Conservation (phyloP, 2,329 filamentous ascomycete genomes). For the Sporothrix luriei region DNA sequence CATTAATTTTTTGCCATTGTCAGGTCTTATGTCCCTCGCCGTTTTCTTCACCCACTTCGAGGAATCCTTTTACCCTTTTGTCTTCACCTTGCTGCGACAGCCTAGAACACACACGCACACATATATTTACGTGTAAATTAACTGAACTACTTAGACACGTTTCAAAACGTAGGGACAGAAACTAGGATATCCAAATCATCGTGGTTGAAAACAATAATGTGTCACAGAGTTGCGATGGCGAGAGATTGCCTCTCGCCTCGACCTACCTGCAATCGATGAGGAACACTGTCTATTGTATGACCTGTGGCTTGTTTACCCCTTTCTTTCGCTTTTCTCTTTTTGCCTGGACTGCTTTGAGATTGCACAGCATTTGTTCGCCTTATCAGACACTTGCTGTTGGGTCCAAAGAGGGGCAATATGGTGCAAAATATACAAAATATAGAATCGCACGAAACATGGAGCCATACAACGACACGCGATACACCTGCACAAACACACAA, state of each 20-base stretch:
- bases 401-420: constrained; percentile 1
- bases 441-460: not conserved
- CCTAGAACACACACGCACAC: too few relatives aligned
- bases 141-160: not conserved
- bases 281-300: too few relatives aligned
- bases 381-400: constrained; percentile 1
- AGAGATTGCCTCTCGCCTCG: not conserved
- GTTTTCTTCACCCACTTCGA: not conserved
- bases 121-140: too few relatives aligned
- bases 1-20: not conserved
- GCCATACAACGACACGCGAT: not conserved
- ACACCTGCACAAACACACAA: not conserved
- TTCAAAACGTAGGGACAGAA: too few relatives aligned
- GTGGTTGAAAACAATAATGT: not conserved
- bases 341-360: not conserved
- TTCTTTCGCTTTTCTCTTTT: not conserved
- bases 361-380: not conserved
- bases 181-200: not conserved
- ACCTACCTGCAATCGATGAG: too few relatives aligned
- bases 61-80: not conserved
- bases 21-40: not conserved
- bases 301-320: not conserved
- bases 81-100: constrained; percentile 10
- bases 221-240: not conserved
- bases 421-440: not conserved